Base-by-base conservation (phyloP, 1,284 basidiomycete species). In the Bjerkandera adusta region DNA sequence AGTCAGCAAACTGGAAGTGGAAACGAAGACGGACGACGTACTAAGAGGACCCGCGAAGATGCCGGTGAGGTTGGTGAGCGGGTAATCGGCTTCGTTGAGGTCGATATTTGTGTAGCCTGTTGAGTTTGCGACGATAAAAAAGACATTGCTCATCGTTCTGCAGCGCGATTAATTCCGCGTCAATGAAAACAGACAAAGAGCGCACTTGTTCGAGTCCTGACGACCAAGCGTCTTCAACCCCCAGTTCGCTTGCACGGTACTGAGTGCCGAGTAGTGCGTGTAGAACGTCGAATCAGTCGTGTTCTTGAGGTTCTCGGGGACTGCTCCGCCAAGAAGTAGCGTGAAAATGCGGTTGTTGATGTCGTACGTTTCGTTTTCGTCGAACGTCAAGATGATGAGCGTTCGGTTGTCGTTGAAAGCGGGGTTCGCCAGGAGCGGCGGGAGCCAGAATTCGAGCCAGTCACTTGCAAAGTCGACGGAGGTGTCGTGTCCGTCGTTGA, bases 181-280 rank as follows among this genome's bases (percentile, higher is more conserved):
- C 6, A 33, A 2, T 20, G 4, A 35, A 12, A n/a, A 3, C 13
- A 2, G 11, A 37, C 2, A 11, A 27, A 24, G 10, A 8, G 34
- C 55, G 24, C 18, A 63, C 61, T 64, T 62, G 65, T 77, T 76
- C 15, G 72, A 69, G 59, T 83, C 81, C 33, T 70, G 68, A 37
- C 80, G 75, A 24, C 81, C 80, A 18, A 84, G 76, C 18, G 73
- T 75, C 41, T 71, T 71, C 18, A 85, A 73, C 25, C 66, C 64
- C 81, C 83, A 87, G 70, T 87, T 87, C 38, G 74, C 72, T 66
- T 85, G 63, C 21, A 84, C 75, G 4, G 81, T 79, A 13, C 76
- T 74, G 38, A 87, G 60, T 36, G 64, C 58, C 6, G 81, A 82
- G 67, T 85, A 88, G 63, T 88, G 85, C 1, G 79, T 77, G 63